Percentiles rank a stretch among this genome's conserved stretches.
phyloP scores from a whole-genome alignment of 2,329 filamentous ascomycete species.

The Xylaria sp. region DNA sequence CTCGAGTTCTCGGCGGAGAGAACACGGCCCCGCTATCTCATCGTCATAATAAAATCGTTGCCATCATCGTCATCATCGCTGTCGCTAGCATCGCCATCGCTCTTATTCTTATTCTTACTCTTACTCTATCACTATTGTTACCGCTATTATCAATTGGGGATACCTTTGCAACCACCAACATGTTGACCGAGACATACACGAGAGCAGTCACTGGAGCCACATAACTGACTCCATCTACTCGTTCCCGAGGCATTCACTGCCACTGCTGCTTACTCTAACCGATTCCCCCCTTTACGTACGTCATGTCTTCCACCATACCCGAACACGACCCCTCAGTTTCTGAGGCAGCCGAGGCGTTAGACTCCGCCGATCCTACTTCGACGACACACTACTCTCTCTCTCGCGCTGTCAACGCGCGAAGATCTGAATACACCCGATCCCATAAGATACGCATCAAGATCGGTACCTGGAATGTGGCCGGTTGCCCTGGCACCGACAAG shows the following conservation, averaged over 20 bases:
- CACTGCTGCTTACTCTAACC: neutral
- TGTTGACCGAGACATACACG: constrained; percentile 26
- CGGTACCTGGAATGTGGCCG: constrained; percentile 94
- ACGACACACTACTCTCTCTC: constrained; percentile 68
- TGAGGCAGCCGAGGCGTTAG: constrained; percentile 56
- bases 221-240: constrained; percentile 8
- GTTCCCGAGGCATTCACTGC: constrained; percentile 1
- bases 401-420: constrained; percentile 74
- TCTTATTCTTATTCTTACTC: neutral
- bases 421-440: constrained; percentile 80
- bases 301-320: constrained; percentile 46
- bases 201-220: constrained; percentile 2
- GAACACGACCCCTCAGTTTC: constrained; percentile 46
- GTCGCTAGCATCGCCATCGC: neutral
- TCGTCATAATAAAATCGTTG: neutral
- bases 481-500: constrained; percentile 83
- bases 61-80: constrained; percentile 1
- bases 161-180: constrained; percentile 21
- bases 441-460: constrained; percentile 85
- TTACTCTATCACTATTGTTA: neutral
- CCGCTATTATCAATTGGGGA: neutral
- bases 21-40: constrained; percentile 15
- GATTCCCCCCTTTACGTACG: neutral
- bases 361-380: constrained; percentile 57
- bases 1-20: neutral